Evolutionary conservation across 495 filamentous ascomycete species (phyloP).

Genomic region (Daldinia loculata): DNA sequence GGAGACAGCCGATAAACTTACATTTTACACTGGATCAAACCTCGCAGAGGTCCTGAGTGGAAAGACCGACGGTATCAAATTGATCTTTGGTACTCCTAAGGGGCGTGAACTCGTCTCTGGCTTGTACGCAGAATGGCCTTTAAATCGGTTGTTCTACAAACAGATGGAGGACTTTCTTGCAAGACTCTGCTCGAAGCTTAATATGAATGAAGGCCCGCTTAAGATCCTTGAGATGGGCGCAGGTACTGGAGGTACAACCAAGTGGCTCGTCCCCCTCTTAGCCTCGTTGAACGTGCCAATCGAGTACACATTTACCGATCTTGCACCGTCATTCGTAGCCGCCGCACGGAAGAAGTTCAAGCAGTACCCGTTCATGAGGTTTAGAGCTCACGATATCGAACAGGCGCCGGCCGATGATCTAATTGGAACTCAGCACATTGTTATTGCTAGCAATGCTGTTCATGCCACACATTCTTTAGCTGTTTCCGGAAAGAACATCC

Average conservation of each 20-base stretch:
- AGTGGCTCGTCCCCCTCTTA: conserved; percentile 47
- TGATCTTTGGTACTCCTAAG: conserved; percentile 59
- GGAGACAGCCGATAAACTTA: conserved; percentile 51
- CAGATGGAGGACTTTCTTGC: conserved; percentile 58
- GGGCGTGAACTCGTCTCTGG: conserved; percentile 56
- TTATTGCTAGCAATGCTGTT: conserved; percentile 59
- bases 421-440: conserved; percentile 48
- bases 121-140: conserved; percentile 55
- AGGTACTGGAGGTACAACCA: conserved; percentile 57
- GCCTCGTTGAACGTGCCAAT: conserved; percentile 50
- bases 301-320: conserved; percentile 62
- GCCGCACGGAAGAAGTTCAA: conserved; percentile 47
- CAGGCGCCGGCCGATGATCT: conserved; percentile 48
- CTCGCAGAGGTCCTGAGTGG: conserved; percentile 56
- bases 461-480: conserved; percentile 56
- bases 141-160: conserved; percentile 52
- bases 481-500: conserved; percentile 47
- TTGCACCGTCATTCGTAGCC: conserved; percentile 53
- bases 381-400: conserved; percentile 52
- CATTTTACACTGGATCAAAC: conserved; percentile 53
- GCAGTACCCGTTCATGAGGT: conserved; percentile 50
- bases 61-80: conserved; percentile 54
- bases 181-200: conserved; percentile 42
- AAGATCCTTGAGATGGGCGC: conserved; percentile 57
- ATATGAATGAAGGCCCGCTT: conserved; percentile 36